Evolutionary conservation across 495 filamentous ascomycete genomes (phyloP), one percentile per base, ranked within the genome.

Genomic region (Aspergillus indologenus): DNA sequence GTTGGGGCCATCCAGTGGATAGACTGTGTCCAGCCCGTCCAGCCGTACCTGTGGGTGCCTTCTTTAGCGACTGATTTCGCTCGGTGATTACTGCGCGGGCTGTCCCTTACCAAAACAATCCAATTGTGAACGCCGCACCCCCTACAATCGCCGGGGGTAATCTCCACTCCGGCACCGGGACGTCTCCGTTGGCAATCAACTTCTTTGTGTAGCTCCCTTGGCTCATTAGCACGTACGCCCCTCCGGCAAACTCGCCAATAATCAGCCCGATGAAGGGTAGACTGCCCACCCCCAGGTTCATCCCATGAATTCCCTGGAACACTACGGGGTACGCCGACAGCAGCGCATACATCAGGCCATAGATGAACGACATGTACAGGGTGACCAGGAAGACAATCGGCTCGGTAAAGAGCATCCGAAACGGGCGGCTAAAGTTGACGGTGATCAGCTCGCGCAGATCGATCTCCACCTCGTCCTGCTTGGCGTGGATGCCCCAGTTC

Each of bases 91-190:
- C n/a, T n/a, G n/a, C n/a, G n/a, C n/a, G n/a, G n/a, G n/a, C n/a
- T n/a, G n/a, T n/a, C n/a, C 20, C 31, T 21, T 56, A 83, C 75
- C 79, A 82, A 69, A 85, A 85, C 0, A 85, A 62, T 0, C 83
- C 82, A 42, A 79, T 65, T 3, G 81, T 79, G 44, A 85, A 75
- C 47, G 77, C 67, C 2, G 75, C 48, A 9, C 72, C 76, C 0
- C 82, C 85, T 3, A 81, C 50, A 19, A 85, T 78, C 34, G 82
- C 74, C 17, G 75, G 75, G 0, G 71, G 71, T 0, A 74, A 64
- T 52, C 71, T 56, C 74, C 73, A 77, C 57, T 77, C 70, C 0
- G 70, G 68, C 31, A 75, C 56, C 11, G 68, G 70, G 6, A 76
- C 62, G 31, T 75, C 66, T 57, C 70, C 68, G 47, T 75, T 70